Base-by-base conservation (phyloP, 2,329 filamentous ascomycete species). In the Ceratocystis ficicola region DNA sequence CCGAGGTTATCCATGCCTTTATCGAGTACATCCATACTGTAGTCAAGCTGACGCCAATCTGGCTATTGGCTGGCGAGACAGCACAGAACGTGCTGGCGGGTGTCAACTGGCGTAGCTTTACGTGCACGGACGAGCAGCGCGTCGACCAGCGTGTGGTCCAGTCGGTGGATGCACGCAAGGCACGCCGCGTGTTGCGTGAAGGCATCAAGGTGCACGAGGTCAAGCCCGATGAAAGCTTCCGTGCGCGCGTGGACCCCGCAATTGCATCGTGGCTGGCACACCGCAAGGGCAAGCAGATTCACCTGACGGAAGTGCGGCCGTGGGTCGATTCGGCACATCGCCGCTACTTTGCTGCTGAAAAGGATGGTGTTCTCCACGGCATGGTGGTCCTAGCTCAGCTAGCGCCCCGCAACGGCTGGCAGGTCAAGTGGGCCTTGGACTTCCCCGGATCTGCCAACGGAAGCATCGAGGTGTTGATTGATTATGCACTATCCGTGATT, bases 371-470 rank as follows among this genome's bases (percentile, higher is more conserved):
- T 68, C 84, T 96, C 66, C 81, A 81, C 52, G 87, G 88, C 44
- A 82, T 96, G 67, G 87, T 93, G n/a, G 86, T 93, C 7, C 79
- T 96, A 71, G 88, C 89, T 64, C 88, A 90, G 74, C 83, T 96
- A 32, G 84, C 88, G 2, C 89, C 90, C 1, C 80, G 83, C 44
- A 84, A 95, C 73, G 92, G 92, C 65, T 95, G 90, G 85, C 92
- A 96, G 78, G 87, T 96, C 73, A 96, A 96, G 78, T 96, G 94
- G 79, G 89, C 88, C n/a, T 84, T 96, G 65, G 90, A 96, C 75
- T 96, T 96, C 80, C 92, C 91, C 0, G 85, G 84, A 30, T 84
- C 91, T 0, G 88, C 92, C n/a, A 89, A 85, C 57, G 92, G 92
- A 60, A 87, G 89, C 44, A 96, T 96, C 69, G 92, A 96, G 77